Evolutionary conservation across 2,329 filamentous ascomycete species (phyloP), one percentile per base, ranked within the genome.

Genomic region (Botryotinia narcissicola): DNA sequence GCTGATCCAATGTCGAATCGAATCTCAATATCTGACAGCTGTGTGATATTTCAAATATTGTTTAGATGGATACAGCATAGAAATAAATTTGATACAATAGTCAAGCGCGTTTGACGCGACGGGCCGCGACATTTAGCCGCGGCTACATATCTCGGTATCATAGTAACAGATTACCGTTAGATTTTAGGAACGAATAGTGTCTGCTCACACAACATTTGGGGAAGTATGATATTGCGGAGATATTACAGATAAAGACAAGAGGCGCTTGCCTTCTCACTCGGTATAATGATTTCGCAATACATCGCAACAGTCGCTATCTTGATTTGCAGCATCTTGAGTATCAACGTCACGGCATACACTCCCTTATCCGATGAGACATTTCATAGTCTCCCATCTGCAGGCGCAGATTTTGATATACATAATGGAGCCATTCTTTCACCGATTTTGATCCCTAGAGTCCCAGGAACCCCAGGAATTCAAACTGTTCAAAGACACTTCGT

Each of bases 391-490:
- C 93, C 94, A 20, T 88, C 87, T n/a, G 90, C 91, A 1, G 90
- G 89, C 74, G 83, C 86, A 73, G 92, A 94, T 82, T 95, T 98
- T 81, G 89, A 97, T 83, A 93, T 96, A 78, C 83, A 91, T 74
- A 87, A 85, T 48, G 94, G 94, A 77, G 85, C 88, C 6, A 87
- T 99, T 29, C 88, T 99, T 46, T 88, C 95, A 5, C 96, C 95
- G 1, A 95, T 99, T 78, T 86, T 99, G 71, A 90, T 92, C 69
- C 91, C 96, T 1, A 92, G 96, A 75, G 95, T 99, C 0, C 93
- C 96, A 10, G 96, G 95, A 25, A 97, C 94, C 1, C 86, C 90
- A 1, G 94, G 94, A 42, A 93, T 92, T 22, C 82, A 84, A 25
- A 87, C 87, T 70, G 93, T 93, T 4, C 92, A 96, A 78, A 86